Evolutionary conservation across 495 filamentous ascomycete genomes (phyloP).

Genomic region (Penicillium odoratum): DNA sequence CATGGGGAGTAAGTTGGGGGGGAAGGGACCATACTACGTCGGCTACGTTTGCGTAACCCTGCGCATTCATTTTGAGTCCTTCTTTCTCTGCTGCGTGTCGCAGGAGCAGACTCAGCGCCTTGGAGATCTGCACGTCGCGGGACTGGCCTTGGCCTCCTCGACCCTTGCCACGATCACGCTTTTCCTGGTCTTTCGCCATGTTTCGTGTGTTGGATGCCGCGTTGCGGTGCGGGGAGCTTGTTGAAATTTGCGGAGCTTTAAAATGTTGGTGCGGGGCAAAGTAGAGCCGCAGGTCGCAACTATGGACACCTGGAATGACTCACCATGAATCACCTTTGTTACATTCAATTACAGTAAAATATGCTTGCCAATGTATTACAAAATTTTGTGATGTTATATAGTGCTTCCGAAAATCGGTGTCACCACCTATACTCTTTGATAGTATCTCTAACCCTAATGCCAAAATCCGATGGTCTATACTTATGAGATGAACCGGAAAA

Average conservation of each 20-base stretch:
- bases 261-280: slow-evolving; percentile 13
- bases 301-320: neutral
- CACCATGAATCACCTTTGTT: neutral
- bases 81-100: slow-evolving; percentile 82
- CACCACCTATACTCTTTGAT: no score
- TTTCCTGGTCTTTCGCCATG: slow-evolving; percentile 14
- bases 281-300: neutral
- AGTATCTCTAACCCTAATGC: no score
- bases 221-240: slow-evolving; percentile 6
- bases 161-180: slow-evolving; percentile 6
- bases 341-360: no score
- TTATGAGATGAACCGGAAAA: no score
- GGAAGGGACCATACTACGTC: slow-evolving; percentile 62
- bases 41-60: slow-evolving; percentile 77
- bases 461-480: no score
- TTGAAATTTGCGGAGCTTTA: slow-evolving; percentile 11
- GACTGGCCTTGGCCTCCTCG: slow-evolving; percentile 26
- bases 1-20: neutral
- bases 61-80: slow-evolving; percentile 69
- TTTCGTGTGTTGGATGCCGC: neutral
- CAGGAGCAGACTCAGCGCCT: slow-evolving; percentile 74
- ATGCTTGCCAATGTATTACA: no score
- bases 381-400: no score
- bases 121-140: slow-evolving; percentile 71
- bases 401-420: no score